Conservation (phyloP, 2,329 filamentous ascomycete genomes). For the Massarina eburnea region DNA sequence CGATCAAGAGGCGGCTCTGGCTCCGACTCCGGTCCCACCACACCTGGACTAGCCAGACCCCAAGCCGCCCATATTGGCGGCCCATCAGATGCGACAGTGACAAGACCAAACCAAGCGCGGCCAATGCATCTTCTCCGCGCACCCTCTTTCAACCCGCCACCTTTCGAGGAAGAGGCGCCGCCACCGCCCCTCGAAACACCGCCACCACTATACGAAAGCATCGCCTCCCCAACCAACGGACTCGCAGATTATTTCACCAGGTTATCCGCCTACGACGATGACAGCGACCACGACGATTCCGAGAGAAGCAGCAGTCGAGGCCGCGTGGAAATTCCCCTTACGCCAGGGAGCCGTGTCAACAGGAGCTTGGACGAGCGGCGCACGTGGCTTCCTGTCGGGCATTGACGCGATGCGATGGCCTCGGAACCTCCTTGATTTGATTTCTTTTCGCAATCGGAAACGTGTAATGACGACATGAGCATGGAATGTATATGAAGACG, state of each 20-base stretch:
- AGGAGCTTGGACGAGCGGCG: constrained; percentile 66
- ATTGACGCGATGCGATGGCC: constrained; percentile 16
- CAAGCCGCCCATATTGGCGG: constrained; percentile 50
- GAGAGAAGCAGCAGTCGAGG: constrained; percentile 41
- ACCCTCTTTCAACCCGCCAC: constrained; percentile 85
- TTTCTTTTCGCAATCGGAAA: not conserved
- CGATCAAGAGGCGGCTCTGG: constrained; percentile 29
- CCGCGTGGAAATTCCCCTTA: constrained; percentile 61
- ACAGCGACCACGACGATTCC: constrained; percentile 55
- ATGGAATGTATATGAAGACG: constrained; percentile 8
- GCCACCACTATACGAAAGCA: constrained; percentile 79
- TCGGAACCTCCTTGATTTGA: not conserved
- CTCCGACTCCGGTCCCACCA: constrained; percentile 21
- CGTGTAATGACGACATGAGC: constrained; percentile 32
- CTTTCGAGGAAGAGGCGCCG: constrained; percentile 79
- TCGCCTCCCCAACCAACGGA: constrained; percentile 70
- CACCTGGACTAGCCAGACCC: constrained; percentile 55
- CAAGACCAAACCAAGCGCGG: constrained; percentile 50
- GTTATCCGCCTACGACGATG: constrained; percentile 66
- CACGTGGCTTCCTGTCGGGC: constrained; percentile 54
- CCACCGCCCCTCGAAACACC: constrained; percentile 76
- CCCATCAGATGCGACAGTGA: constrained; percentile 49
- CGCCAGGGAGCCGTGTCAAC: constrained; percentile 63
- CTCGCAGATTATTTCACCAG: constrained; percentile 87
- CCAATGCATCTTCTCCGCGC: constrained; percentile 83